A percentile compares a stretch with the other conserved stretches of the same genome.
These are phyloP conservation scores for Xerocomus brunneocitrinus DNA, from an alignment of 768 basidiomycete species.

Conservation along the genomic window DNA sequence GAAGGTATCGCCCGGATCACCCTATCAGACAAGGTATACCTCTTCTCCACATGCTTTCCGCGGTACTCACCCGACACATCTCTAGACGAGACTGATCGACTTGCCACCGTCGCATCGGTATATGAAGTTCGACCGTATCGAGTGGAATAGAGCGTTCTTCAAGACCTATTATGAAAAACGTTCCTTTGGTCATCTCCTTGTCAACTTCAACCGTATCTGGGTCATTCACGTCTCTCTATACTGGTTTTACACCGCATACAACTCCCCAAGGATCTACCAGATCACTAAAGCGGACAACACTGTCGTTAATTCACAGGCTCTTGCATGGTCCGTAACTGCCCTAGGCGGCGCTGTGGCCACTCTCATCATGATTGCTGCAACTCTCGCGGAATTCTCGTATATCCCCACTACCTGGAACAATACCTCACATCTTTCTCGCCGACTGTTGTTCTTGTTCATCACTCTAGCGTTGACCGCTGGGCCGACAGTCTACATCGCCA, in stretches of 20 bases:
- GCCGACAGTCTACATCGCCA: conserved; percentile 92
- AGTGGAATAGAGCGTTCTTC: conserved; percentile 96
- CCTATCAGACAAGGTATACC: conserved; percentile 77
- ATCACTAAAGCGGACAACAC: conserved; percentile 30
- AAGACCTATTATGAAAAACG: conserved; percentile 99
- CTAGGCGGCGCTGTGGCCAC: conserved; percentile 96
- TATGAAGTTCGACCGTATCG: conserved; percentile 95
- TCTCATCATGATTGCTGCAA: conserved; percentile 92
- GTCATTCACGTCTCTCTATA: conserved; percentile 93
- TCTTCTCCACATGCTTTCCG: neutral
- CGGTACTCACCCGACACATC: conserved; percentile 1
- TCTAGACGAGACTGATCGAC: conserved; percentile 84
- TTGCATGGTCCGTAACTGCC: conserved; percentile 91
- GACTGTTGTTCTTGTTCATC: conserved; percentile 83
- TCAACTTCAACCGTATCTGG: conserved; percentile 99
- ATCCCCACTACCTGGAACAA: conserved; percentile 99
- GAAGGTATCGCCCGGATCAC: conserved; percentile 94
- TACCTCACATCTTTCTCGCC: conserved; percentile 90
- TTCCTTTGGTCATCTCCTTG: conserved; percentile 91
- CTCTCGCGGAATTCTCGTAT: conserved; percentile 92
- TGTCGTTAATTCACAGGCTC: conserved; percentile 59
- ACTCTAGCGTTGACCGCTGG: conserved; percentile 89
- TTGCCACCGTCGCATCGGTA: conserved; percentile 88
- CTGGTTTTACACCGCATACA: conserved; percentile 95
- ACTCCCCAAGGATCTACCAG: conserved; percentile 83